These are phyloP conservation scores for Solanum pennellii DNA, from an alignment of 257 asterid species.

Conservation along the genomic window DNA sequence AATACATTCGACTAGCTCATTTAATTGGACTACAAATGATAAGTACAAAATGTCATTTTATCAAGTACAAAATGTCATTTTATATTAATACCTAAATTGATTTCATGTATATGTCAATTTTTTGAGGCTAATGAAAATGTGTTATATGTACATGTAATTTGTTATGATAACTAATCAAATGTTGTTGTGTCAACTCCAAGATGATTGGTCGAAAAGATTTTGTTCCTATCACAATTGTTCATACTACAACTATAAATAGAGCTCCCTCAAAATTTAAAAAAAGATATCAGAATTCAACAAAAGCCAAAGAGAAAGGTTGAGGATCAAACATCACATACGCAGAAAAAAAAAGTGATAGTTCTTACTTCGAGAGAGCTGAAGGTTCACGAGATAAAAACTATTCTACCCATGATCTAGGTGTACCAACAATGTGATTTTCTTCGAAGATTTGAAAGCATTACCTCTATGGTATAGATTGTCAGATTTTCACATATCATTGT, in stretches of 20 bases:
- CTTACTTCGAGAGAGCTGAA: neutral
- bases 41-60: neutral
- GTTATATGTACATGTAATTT: neutral
- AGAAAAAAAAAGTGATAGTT: too few species aligned
- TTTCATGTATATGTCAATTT: neutral
- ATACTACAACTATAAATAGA: neutral
- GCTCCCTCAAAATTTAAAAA: neutral
- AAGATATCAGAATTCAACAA: neutral
- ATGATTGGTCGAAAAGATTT: neutral
- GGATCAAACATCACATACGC: neutral
- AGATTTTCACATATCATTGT: neutral
- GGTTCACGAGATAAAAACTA: neutral
- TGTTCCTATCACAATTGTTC: neutral
- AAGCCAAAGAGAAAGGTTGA: neutral
- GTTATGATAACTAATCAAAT: neutral
- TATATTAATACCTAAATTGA: neutral
- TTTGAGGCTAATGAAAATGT: neutral
- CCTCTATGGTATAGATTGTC: neutral
- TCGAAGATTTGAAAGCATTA: neutral
- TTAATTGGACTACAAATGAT: neutral
- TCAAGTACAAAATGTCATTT: neutral
- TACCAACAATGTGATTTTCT: neutral
- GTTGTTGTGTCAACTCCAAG: neutral
- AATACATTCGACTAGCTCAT: neutral
- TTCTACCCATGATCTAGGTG: neutral